Evolutionary conservation across 192 early-diverging fungal species (phyloP).

Genomic region (Entomortierella parvispora): DNA sequence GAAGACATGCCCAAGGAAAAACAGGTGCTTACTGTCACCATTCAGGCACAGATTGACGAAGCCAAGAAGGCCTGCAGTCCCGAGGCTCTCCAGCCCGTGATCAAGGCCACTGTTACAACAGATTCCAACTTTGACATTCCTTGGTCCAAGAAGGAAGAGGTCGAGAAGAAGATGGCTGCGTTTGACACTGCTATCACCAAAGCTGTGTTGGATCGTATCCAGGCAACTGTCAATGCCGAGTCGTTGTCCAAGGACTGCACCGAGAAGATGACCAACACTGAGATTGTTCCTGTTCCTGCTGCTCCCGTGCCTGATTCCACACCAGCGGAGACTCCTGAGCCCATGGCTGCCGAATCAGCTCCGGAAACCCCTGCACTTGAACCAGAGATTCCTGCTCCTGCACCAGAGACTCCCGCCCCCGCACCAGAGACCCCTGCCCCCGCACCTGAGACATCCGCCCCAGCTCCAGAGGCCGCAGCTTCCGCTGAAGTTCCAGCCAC

Average conservation of each 20-base stretch:
- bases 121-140: slow-evolving; percentile 13
- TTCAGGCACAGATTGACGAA: slow-evolving; percentile 22
- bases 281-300: slow-evolving; percentile 9
- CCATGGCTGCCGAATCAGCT: not conserved
- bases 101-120: slow-evolving; percentile 9
- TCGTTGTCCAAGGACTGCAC: slow-evolving; percentile 39
- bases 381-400: slow-evolving; percentile 2
- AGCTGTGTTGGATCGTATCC: slow-evolving; percentile 15
- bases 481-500: not conserved
- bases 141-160: slow-evolving; percentile 23
- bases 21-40: not conserved
- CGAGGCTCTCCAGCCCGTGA: slow-evolving; percentile 12
- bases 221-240: slow-evolving; percentile 23
- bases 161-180: slow-evolving; percentile 16
- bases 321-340: not conserved
- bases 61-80: slow-evolving; percentile 25
- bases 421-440: slow-evolving; percentile 10
- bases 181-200: slow-evolving; percentile 13
- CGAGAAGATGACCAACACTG: slow-evolving; percentile 45
- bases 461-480: slow-evolving; percentile 3
- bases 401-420: not conserved
- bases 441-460: not conserved
- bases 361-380: not conserved
- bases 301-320: not conserved
- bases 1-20: slow-evolving; percentile 23